Evolutionary conservation across 805 yeast genomes (phyloP).

Genomic region (Torulaspora franciscae): DNA sequence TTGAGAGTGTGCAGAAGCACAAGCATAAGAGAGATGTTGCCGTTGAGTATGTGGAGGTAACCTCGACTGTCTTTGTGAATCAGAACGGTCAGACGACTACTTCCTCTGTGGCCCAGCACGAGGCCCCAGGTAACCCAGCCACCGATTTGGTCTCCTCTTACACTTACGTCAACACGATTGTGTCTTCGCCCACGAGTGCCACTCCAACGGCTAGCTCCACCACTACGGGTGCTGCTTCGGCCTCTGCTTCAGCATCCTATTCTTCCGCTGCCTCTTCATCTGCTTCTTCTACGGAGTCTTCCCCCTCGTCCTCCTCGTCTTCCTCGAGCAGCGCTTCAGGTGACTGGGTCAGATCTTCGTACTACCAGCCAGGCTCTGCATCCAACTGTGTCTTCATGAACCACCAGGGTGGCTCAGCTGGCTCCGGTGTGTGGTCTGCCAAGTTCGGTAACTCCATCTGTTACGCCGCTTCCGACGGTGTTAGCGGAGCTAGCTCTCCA

Average conservation of each 20-base stretch:
- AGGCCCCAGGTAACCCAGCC: constrained; percentile 19
- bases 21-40: constrained; percentile 58
- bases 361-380: constrained; percentile 68
- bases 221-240: constrained; percentile 15
- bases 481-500: constrained; percentile 63
- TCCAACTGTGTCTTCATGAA: constrained; percentile 77
- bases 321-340: constrained; percentile 42
- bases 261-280: constrained; percentile 32
- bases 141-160: constrained; percentile 16
- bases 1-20: constrained; percentile 37
- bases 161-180: constrained; percentile 17
- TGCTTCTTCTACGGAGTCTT: constrained; percentile 29
- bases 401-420: constrained; percentile 76
- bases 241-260: too few species aligned
- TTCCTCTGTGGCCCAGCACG: constrained; percentile 23
- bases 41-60: constrained; percentile 63
- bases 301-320: constrained; percentile 36
- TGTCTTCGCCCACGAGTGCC: constrained; percentile 18
- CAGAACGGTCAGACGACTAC: constrained; percentile 42
- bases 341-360: constrained; percentile 71
- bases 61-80: constrained; percentile 72
- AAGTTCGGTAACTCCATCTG: constrained; percentile 91
- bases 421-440: constrained; percentile 84
- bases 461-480: constrained; percentile 73
- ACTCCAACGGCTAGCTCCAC: constrained; percentile 16